Evolutionary conservation across 345 rosid genomes (phyloP), one percentile per base, ranked within the genome.

Genomic region (Ricinus communis): DNA sequence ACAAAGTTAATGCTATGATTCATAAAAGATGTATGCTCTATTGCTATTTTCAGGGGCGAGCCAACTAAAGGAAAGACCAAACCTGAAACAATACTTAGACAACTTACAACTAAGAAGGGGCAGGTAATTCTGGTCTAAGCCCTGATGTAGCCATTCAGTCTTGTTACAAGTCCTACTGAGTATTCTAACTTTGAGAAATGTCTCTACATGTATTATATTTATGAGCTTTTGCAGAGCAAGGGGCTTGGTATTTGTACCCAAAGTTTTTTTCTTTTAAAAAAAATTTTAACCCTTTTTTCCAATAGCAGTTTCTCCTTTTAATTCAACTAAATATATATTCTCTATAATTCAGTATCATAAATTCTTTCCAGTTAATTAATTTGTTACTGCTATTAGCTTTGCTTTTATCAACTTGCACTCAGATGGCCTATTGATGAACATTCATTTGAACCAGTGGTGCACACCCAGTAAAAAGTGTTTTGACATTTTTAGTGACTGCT

Each of bases 91-190:
- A 88, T 95, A 72, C 91, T 92, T 19, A 79, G 96, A 73, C 94
- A 95, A 73, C 96, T 95, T 65, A 92, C 97, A 70, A 95, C 97
- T 60, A 92, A 90, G 82, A 95, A 95, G 79, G 98, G 98, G 41
- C 99, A 92, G 98, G 99, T 92, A 72, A 65, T 43, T 57, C 38
- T 30, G 18, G 67, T 24, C 19, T 25, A 28, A 43, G 21, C 49
- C 50, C 53, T n/a, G n/a, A n/a, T n/a, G n/a, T n/a, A n/a, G n/a
- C n/a, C n/a, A n/a, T n/a, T n/a, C n/a, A n/a, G n/a, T n/a, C n/a
- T n/a, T n/a, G n/a, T n/a, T n/a, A n/a, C n/a, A n/a, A n/a, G n/a
- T n/a, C n/a, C n/a, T n/a, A n/a, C 27, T 15, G 13, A 40, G 41
- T 43, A 13, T 27, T 31, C 36, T 30, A 10, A 43, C 31, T 57